These are phyloP conservation scores for Babesia microti DNA, from an alignment of 169 alveolate species.

Conservation along the genomic window DNA sequence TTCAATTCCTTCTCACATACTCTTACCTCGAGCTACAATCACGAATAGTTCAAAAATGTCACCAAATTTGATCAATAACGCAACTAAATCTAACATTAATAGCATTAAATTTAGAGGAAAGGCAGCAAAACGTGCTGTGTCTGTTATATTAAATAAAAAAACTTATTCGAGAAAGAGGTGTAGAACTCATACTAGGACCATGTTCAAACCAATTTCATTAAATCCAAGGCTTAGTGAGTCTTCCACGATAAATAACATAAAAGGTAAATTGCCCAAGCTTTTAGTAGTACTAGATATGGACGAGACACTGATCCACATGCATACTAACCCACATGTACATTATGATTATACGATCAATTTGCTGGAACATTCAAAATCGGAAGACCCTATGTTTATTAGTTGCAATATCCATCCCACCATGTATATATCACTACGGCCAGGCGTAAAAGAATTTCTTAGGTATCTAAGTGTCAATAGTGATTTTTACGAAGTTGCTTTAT, in stretches of 20 bases:
- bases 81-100: too few relatives aligned
- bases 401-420: constrained; percentile 16
- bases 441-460: constrained; percentile 14
- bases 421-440: constrained; percentile 23
- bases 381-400: constrained; percentile 2
- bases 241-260: not conserved
- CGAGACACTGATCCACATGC: constrained; percentile 27
- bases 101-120: too few relatives aligned
- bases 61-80: too few relatives aligned
- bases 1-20: constrained; percentile 4
- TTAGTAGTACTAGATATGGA: constrained; percentile 19
- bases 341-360: constrained; percentile 15
- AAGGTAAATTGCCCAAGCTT: constrained; percentile 3
- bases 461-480: constrained; percentile 2
- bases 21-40: not conserved
- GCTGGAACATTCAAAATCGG: constrained; percentile 4
- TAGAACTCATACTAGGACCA: too few relatives aligned
- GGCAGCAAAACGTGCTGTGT: too few relatives aligned
- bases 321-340: constrained; percentile 11
- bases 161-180: too few relatives aligned
- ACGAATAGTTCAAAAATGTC: not conserved
- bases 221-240: too few relatives aligned
- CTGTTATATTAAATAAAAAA: too few relatives aligned
- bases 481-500: constrained; percentile 14
- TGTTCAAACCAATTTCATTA: too few relatives aligned